These are phyloP conservation scores for Gelatoporia subvermispora DNA, from an alignment of 768 basidiomycete species.

Conservation along the genomic window DNA sequence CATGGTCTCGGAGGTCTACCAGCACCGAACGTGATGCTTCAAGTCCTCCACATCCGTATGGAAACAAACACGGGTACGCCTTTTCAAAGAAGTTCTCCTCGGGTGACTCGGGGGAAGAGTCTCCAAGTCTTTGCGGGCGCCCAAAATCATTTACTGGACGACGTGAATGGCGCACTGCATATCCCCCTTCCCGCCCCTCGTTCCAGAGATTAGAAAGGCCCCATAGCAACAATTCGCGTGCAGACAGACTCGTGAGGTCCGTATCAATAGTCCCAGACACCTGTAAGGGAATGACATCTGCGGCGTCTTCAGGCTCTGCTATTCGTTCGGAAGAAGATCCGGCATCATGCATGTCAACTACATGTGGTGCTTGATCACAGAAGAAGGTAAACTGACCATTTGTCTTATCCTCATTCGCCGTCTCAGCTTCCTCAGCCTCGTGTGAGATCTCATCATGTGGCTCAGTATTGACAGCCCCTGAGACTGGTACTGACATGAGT, in stretches of 20 bases:
- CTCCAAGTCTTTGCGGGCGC: neutral
- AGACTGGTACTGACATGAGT: neutral
- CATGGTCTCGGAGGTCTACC: slow-evolving; percentile 19
- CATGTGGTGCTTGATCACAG: too few species aligned
- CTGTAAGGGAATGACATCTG: slow-evolving; percentile 25
- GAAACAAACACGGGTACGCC: slow-evolving; percentile 16
- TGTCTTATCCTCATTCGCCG: too few species aligned
- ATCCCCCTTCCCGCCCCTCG: slow-evolving; percentile 17
- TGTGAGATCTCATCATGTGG: neutral
- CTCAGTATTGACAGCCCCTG: too few species aligned
- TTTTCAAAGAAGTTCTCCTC: slow-evolving; percentile 9
- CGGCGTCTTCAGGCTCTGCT: neutral
- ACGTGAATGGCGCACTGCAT: slow-evolving; percentile 17
- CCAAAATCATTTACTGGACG: slow-evolving; percentile 13
- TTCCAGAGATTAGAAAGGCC: slow-evolving; percentile 22
- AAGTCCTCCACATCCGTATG: slow-evolving; percentile 20
- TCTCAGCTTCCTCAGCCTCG: neutral
- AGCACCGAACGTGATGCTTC: slow-evolving; percentile 6
- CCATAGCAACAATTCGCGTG: slow-evolving; percentile 19
- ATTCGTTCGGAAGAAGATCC: too few species aligned
- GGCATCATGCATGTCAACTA: too few species aligned
- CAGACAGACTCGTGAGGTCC: slow-evolving; percentile 19
- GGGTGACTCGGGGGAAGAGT: neutral
- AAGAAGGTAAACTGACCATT: too few species aligned
- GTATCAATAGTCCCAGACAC: slow-evolving; percentile 23